A percentile compares a stretch with the other conserved stretches of the same genome.
These are phyloP conservation scores for Sphaerostilbella broomeana DNA, from an alignment of 2,329 filamentous ascomycete genomes.

Conservation along the genomic window DNA sequence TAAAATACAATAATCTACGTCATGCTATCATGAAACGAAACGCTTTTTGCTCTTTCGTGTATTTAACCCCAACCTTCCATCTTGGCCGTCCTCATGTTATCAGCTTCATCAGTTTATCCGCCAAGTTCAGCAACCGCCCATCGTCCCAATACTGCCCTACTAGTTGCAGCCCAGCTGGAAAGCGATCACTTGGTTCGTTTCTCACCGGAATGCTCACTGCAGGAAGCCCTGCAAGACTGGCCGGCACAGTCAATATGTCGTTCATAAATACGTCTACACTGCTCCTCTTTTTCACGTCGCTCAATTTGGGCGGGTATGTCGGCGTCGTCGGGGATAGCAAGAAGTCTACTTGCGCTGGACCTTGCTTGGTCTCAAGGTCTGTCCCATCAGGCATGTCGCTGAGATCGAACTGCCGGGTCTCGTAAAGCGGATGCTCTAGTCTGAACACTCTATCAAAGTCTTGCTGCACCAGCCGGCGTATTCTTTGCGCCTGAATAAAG, in stretches of 20 bases:
- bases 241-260: slow-evolving; percentile 92
- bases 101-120: slow-evolving; percentile 36
- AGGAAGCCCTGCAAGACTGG: slow-evolving; percentile 84
- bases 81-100: slow-evolving; percentile 21
- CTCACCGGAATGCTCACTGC: slow-evolving; percentile 69
- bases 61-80: too few species aligned
- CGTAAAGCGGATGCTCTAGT: slow-evolving; percentile 60
- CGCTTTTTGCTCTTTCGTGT: too few species aligned
- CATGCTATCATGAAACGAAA: too few species aligned
- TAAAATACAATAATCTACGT: too few species aligned
- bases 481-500: slow-evolving; percentile 86
- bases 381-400: slow-evolving; percentile 52
- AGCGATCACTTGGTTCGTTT: slow-evolving; percentile 24
- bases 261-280: slow-evolving; percentile 79
- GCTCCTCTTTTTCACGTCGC: slow-evolving; percentile 47
- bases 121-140: slow-evolving; percentile 52
- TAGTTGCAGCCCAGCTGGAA: slow-evolving; percentile 58
- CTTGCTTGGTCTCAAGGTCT: slow-evolving; percentile 48
- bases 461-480: slow-evolving; percentile 72
- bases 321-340: slow-evolving; percentile 84
- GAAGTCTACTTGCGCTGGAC: slow-evolving; percentile 68
- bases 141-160: slow-evolving; percentile 81
- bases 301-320: slow-evolving; percentile 60
- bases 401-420: slow-evolving; percentile 47
- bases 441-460: slow-evolving; percentile 82